Percentiles rank a stretch among this genome's conserved stretches.
These are phyloP conservation scores for Cymodocea nodosa DNA, from an alignment of 116 monocot species.

Conservation along the genomic window DNA sequence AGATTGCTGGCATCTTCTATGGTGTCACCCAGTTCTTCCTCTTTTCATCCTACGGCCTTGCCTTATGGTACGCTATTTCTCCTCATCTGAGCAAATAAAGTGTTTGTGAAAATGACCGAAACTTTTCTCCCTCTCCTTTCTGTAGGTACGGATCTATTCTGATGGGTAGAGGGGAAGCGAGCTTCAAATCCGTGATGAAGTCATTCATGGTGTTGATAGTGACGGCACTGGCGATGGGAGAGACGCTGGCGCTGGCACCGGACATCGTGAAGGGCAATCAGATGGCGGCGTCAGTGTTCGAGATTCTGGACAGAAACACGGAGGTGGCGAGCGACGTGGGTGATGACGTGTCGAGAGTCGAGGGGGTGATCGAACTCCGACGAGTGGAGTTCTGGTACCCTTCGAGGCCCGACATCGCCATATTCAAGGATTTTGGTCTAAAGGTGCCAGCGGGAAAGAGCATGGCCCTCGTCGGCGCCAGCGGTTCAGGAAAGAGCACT, in stretches of 20 bases:
- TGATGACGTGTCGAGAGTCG: constrained; percentile 50
- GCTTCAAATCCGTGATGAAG: constrained; percentile 90
- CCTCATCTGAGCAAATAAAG: background rate
- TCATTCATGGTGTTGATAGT: constrained; percentile 96
- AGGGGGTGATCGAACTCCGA: constrained; percentile 65
- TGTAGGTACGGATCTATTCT: constrained; percentile 79
- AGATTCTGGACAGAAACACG: constrained; percentile 74
- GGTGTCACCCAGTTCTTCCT: constrained; percentile 90
- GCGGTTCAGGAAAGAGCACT: constrained; percentile 93
- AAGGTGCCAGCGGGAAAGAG: constrained; percentile 59
- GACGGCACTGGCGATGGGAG: constrained; percentile 87
- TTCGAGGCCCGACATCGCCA: constrained; percentile 55
- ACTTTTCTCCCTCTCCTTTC: background rate
- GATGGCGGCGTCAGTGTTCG: constrained; percentile 82
- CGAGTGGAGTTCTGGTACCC: constrained; percentile 75
- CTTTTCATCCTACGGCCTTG: constrained; percentile 80
- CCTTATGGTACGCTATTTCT: constrained; percentile 63
- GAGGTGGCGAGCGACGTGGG: constrained; percentile 48
- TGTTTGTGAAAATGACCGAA: background rate
- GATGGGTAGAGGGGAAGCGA: constrained; percentile 75
- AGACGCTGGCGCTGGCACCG: constrained; percentile 76
- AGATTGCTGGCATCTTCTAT: constrained; percentile 67
- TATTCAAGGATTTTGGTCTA: constrained; percentile 66
- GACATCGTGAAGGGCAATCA: constrained; percentile 91
- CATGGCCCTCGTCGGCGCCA: constrained; percentile 93